These are phyloP conservation scores for Silene conica DNA, from an alignment of 148 eudicot genomes.

Conservation along the genomic window DNA sequence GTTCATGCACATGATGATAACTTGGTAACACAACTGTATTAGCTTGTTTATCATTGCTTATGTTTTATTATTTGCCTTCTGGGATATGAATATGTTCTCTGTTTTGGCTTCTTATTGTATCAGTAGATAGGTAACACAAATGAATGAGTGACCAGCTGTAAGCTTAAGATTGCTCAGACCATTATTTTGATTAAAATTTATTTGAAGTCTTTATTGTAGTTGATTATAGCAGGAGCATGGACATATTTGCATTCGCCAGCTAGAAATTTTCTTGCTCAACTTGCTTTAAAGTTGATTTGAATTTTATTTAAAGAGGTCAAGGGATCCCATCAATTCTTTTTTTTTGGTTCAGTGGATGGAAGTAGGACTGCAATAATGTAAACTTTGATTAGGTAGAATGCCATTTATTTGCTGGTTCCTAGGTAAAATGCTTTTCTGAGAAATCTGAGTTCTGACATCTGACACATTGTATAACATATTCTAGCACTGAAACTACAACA, in stretches of 20 bases:
- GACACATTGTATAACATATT: neutral
- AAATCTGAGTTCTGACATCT: neutral
- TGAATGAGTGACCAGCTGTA: neutral
- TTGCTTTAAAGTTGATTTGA: neutral
- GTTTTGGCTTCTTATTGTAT: constrained; percentile 1
- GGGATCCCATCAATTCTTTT: neutral
- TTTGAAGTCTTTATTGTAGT: neutral
- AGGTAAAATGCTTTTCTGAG: neutral
- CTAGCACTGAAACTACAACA: neutral
- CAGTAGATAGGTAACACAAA: neutral
- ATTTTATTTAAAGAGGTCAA: neutral
- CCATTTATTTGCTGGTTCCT: neutral
- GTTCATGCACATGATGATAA: constrained; percentile 37
- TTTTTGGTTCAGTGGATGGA: neutral
- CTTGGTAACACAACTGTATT: constrained; percentile 33
- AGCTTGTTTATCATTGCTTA: neutral
- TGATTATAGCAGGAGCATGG: neutral
- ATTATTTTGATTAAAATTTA: neutral
- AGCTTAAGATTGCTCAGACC: neutral
- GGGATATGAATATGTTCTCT: neutral
- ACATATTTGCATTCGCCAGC: neutral
- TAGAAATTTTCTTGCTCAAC: neutral
- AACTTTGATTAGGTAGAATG: neutral
- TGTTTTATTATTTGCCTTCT: neutral
- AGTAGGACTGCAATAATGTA: neutral